Conservation (phyloP, 2,329 filamentous ascomycete genomes). For the Colletotrichum musae region DNA sequence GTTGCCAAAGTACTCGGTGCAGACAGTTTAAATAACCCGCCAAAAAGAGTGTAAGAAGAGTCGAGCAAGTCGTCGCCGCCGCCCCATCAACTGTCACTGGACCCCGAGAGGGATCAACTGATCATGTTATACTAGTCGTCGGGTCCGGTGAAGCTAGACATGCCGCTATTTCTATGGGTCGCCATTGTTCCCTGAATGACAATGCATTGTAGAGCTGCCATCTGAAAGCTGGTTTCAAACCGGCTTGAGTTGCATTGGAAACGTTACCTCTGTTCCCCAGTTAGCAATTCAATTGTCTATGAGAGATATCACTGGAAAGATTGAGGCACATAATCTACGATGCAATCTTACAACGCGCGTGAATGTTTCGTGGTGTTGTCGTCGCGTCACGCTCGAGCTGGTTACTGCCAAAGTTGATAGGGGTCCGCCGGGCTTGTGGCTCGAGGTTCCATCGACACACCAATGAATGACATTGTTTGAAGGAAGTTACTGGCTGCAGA, state of each 20-base stretch:
- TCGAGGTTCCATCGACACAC: constrained; percentile 18
- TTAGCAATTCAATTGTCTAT: neutral
- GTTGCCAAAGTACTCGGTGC: neutral
- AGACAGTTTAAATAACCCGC: neutral
- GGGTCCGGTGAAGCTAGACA: constrained; percentile 10
- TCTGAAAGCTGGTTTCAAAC: neutral
- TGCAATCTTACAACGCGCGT: neutral
- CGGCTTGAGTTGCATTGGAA: constrained; percentile 12
- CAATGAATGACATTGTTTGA: neutral
- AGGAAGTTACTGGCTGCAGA: neutral
- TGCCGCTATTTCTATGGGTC: neutral
- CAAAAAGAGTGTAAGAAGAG: constrained; percentile 22
- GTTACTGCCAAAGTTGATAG: constrained; percentile 7
- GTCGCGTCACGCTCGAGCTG: constrained; percentile 24
- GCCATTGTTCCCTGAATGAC: neutral
- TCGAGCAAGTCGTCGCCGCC: neutral
- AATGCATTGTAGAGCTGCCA: constrained; percentile 15
- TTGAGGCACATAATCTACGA: neutral
- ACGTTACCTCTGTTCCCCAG: constrained; percentile 12
- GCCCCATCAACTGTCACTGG: constrained; percentile 8
- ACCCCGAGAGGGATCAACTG: constrained; percentile 27
- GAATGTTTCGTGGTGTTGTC: neutral
- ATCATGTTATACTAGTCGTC: constrained; percentile 29
- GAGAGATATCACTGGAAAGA: neutral
- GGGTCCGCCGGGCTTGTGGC: constrained; percentile 7